These are phyloP conservation scores for Citrus sp. DNA, from an alignment of 345 rosid genomes.

Conservation along the genomic window DNA sequence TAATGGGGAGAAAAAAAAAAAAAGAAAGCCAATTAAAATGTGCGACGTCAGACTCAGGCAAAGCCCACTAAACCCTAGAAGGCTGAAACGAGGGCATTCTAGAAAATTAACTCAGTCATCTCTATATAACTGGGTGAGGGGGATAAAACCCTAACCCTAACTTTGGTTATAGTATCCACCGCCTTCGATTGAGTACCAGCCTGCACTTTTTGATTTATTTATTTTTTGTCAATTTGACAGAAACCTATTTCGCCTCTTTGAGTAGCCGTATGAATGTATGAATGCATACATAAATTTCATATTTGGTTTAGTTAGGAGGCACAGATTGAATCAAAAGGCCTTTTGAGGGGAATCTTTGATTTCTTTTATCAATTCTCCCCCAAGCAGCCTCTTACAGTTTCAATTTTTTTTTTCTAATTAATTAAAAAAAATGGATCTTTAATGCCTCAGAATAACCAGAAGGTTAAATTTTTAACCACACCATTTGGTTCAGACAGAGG, in stretches of 20 bases:
- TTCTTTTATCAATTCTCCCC: slow-evolving; percentile 12
- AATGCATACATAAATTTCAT: slow-evolving; percentile 1
- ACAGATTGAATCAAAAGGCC: slow-evolving; percentile 17
- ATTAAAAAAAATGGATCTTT: neutral
- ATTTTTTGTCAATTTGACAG: accelerated
- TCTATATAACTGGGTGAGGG: neutral
- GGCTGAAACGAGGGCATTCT: neutral
- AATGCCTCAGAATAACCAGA: slow-evolving; percentile 34
- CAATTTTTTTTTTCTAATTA: neutral
- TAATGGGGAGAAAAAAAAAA: accelerated
- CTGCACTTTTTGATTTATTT: neutral
- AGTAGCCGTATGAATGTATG: slow-evolving; percentile 36
- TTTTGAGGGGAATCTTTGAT: slow-evolving; percentile 24
- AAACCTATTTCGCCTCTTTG: slow-evolving; percentile 30
- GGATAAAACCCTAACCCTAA: neutral
- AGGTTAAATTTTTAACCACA: slow-evolving; percentile 1
- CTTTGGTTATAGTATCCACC: neutral
- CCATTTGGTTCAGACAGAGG: slow-evolving; percentile 43
- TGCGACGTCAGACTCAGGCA: too few relatives aligned
- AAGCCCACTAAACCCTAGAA: too few relatives aligned
- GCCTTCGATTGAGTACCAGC: too few relatives aligned
- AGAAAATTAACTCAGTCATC: neutral
- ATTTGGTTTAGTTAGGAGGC: slow-evolving; percentile 38
- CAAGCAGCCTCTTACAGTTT: slow-evolving; percentile 31
- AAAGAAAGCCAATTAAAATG: too few relatives aligned